phyloP scores from a whole-genome alignment of 2,329 filamentous ascomycete genomes.

The Claviceps sp. region DNA sequence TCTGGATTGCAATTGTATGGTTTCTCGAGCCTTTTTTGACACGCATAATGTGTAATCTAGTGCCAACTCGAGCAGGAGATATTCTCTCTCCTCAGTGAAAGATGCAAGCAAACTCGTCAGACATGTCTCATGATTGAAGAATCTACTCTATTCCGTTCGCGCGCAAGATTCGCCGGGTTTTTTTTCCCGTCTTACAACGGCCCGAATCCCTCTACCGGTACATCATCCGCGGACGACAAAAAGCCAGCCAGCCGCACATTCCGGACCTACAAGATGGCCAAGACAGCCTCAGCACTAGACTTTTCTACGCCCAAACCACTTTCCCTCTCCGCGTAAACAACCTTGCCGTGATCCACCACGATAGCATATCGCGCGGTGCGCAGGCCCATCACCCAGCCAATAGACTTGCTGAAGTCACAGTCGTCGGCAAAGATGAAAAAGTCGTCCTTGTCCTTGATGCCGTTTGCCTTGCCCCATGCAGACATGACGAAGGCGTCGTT shows the following conservation, averaged over 20 bases:
- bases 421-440: conserved; percentile 62
- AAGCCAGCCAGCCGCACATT: neutral
- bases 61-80: too few species aligned
- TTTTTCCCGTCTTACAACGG: too few species aligned
- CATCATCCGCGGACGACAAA: neutral
- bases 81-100: neutral
- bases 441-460: conserved; percentile 57
- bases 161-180: neutral
- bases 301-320: conserved; percentile 31
- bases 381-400: conserved; percentile 65
- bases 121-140: neutral
- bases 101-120: neutral
- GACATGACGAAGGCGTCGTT: conserved; percentile 84
- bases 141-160: neutral
- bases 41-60: neutral
- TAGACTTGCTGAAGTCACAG: conserved; percentile 57
- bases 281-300: conserved; percentile 39
- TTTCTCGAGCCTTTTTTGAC: too few species aligned
- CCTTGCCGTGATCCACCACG: conserved; percentile 70
- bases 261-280: conserved; percentile 33
- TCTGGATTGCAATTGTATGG: too few species aligned
- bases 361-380: conserved; percentile 70
- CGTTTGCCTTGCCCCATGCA: conserved; percentile 82
- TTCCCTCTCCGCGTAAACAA: conserved; percentile 69
- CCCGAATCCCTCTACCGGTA: neutral